Base-by-base conservation (phyloP, 805 yeast species). In the Scheffersomyces ergatensis region DNA sequence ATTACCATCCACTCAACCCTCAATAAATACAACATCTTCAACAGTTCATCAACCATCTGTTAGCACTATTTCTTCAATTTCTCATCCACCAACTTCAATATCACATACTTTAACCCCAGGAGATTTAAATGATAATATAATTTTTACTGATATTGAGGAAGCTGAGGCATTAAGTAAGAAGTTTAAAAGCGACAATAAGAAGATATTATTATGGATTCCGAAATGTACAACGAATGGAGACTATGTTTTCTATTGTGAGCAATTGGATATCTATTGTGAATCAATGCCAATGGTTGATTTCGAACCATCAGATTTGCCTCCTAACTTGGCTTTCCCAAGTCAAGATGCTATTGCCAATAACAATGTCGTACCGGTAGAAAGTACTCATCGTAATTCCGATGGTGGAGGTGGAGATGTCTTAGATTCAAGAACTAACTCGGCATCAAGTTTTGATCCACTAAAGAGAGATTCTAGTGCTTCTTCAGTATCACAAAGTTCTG, bases 221-320 rank as follows among this genome's bases (percentile, higher is more conserved):
- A 72, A 76, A 36, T 62, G 76, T n/a, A 75, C 83, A 1, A 66
- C 70, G 11, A 74, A 70, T 38, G 83, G 80, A 16, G 74, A 74
- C 37, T 57, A 81, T 13, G 62, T 83, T 6, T 85, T 72, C 59
- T 81, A 78, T 58, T 80, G 82, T 51, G 75, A 79, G 24, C 77
- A 78, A 25, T 61, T 85, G 38, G 76, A 82, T 48, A 65, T 83
- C 1, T 79, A 76, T 48, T 78, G 88, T 47, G 70, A 72, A 31
- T 73, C 77, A 12, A 52, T 82, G 29, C 92, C 93, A 0, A 60
- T 78, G 38, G 57, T 76, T 13, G 59, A 53, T 2, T 50, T 58
- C 36, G 49, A 52, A 3, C 47, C 54, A 2, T 47, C 47, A 9
- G 54, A 56, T 13, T 44, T 53, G 16, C 36, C 51, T 12, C 50